A percentile compares a stretch with the other conserved stretches of the same genome.
Conservation (phyloP, 2,329 filamentous ascomycete genomes). For the Aspergillus sp. region DNA sequence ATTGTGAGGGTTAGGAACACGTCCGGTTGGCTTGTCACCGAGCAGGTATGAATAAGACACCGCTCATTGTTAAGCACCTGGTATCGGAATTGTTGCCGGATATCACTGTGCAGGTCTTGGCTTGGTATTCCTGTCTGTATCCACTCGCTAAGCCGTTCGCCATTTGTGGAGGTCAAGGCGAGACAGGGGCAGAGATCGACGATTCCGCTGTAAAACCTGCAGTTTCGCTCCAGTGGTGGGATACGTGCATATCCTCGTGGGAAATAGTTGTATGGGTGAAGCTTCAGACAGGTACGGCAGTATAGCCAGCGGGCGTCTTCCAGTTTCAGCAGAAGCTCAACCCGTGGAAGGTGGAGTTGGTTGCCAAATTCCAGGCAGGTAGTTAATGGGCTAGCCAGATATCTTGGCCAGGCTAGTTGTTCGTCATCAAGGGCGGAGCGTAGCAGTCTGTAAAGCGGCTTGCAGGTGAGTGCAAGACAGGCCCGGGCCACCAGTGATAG, state of each 20-base stretch:
- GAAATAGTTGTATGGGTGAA: conserved; percentile 2
- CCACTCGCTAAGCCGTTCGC: neutral
- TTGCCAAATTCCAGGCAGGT: neutral
- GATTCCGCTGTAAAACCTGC: neutral
- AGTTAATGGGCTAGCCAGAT: neutral
- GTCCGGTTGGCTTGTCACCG: conserved; percentile 3
- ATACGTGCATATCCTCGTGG: no score
- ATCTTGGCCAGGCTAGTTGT: conserved; percentile 4
- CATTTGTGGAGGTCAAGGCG: neutral
- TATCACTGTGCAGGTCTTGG: neutral
- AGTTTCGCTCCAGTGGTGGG: neutral
- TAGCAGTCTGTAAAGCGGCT: neutral
- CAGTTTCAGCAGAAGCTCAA: conserved; percentile 5
- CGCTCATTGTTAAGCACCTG: neutral
- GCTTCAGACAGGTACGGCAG: conserved; percentile 4
- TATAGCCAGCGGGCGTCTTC: conserved; percentile 7
- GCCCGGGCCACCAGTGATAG: neutral
- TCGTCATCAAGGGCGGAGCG: neutral
- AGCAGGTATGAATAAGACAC: neutral
- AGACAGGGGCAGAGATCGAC: conserved; percentile 7
- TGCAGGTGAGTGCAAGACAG: conserved; percentile 10
- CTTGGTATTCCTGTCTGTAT: neutral
- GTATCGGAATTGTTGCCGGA: neutral
- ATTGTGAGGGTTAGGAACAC: neutral
- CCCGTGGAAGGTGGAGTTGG: neutral